Evolutionary conservation across 2,329 filamentous ascomycete genomes (phyloP).

Genomic region (Aureobasidium sp.): DNA sequence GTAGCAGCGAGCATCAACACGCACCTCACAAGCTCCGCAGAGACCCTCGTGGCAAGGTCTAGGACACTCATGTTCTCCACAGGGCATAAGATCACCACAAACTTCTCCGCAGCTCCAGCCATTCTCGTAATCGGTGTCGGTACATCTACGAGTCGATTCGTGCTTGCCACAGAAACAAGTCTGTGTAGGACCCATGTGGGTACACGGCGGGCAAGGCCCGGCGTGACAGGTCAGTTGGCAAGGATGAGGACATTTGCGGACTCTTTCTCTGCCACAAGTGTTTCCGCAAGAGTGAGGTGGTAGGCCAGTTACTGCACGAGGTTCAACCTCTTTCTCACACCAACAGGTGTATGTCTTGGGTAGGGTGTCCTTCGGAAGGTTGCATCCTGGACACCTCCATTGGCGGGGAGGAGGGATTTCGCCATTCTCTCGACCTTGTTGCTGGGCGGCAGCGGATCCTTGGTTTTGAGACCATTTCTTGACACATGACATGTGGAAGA

Average conservation of each 20-base stretch:
- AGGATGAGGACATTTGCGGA: conserved; percentile 74
- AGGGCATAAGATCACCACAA: conserved; percentile 76
- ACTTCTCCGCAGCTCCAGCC: conserved; percentile 80
- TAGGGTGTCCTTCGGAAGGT: conserved; percentile 66
- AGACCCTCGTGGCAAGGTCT: conserved; percentile 73
- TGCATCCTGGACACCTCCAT: conserved; percentile 94
- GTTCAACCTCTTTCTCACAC: conserved; percentile 86
- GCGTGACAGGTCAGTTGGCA: conserved; percentile 84
- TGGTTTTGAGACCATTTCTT: conserved; percentile 86
- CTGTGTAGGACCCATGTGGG: conserved; percentile 71
- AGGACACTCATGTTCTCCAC: conserved; percentile 71
- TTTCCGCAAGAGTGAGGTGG: conserved; percentile 93
- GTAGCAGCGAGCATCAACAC: conserved; percentile 70
- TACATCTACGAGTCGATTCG: conserved; percentile 60
- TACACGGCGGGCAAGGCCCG: conserved; percentile 83
- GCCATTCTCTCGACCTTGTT: conserved; percentile 45
- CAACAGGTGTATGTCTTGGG: conserved; percentile 77
- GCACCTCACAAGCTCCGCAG: conserved; percentile 73
- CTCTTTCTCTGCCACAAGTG: conserved; percentile 70
- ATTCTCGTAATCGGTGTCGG: conserved; percentile 79
- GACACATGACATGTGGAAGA: conserved; percentile 81
- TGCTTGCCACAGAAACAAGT: conserved; percentile 83
- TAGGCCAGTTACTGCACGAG: conserved; percentile 63
- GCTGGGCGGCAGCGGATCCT: conserved; percentile 47
- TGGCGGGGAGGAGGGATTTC: conserved; percentile 46